Percentiles rank a stretch among this genome's conserved stretches.
These are phyloP conservation scores for Mrakia frigida DNA, from an alignment of 768 basidiomycete species.

Conservation along the genomic window DNA sequence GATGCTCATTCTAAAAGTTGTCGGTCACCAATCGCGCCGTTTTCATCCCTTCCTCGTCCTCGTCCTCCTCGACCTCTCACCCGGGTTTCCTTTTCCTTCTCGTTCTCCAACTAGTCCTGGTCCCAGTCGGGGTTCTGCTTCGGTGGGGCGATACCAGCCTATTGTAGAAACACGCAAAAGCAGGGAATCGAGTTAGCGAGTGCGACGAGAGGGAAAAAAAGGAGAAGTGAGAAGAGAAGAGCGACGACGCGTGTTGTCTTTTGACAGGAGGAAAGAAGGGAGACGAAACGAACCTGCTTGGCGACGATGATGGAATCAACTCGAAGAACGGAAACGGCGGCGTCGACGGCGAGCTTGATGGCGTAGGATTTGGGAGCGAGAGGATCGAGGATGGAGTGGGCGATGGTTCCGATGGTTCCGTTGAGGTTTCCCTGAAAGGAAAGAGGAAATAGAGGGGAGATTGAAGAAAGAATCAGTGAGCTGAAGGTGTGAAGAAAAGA, in stretches of 20 bases:
- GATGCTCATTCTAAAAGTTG: constrained; percentile 1
- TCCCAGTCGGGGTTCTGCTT: constrained; percentile 43
- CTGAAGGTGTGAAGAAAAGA: not conserved
- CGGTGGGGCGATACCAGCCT: constrained; percentile 36
- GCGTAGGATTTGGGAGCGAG: constrained; percentile 87
- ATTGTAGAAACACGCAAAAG: not conserved
- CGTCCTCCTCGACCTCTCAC: not conserved
- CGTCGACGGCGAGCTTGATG: constrained; percentile 81
- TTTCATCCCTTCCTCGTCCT: not conserved
- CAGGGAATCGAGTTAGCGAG: not conserved
- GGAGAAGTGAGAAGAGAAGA: no score
- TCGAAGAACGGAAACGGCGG: constrained; percentile 80
- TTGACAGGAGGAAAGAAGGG: not conserved
- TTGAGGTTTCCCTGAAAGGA: constrained; percentile 40
- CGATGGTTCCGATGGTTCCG: constrained; percentile 56
- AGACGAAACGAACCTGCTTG: constrained; percentile 46
- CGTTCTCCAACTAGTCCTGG: constrained; percentile 35
- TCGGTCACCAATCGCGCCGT: not conserved
- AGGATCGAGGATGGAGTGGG: constrained; percentile 70
- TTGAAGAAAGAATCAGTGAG: not conserved
- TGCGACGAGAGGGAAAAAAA: no score
- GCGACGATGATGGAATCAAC: constrained; percentile 98
- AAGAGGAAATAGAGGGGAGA: not conserved
- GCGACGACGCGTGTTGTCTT: no score
- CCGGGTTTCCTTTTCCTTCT: not conserved